A percentile compares a stretch with the other conserved stretches of the same genome.
These are phyloP conservation scores for Galerina sulciceps DNA, from an alignment of 768 basidiomycete genomes.

Conservation along the genomic window DNA sequence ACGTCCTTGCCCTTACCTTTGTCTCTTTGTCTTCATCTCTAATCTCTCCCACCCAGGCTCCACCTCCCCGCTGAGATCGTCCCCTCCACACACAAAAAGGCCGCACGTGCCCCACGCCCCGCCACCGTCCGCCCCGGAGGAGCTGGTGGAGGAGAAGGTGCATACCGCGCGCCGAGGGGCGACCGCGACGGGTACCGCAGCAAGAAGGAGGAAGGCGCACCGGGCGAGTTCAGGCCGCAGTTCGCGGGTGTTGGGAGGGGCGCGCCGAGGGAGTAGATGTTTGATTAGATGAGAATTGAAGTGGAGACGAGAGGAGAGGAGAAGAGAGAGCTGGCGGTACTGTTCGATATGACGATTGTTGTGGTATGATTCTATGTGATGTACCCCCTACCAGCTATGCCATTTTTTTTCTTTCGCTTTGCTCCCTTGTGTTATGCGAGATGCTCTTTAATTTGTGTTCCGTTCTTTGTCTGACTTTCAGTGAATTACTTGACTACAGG, in stretches of 20 bases:
- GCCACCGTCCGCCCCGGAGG: slow-evolving; percentile 73
- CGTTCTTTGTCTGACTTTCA: not conserved
- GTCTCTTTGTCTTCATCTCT: too few relatives aligned
- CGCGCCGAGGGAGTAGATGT: slow-evolving; percentile 69
- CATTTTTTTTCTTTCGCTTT: slow-evolving; percentile 21
- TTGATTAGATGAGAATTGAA: too few relatives aligned
- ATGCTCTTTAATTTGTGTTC: slow-evolving; percentile 7
- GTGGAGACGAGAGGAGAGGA: too few relatives aligned
- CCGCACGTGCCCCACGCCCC: slow-evolving; percentile 84
- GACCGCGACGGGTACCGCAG: slow-evolving; percentile 87
- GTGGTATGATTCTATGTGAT: slow-evolving; percentile 23
- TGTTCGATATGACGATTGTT: slow-evolving; percentile 21
- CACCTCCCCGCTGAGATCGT: slow-evolving; percentile 97
- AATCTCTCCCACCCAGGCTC: slow-evolving; percentile 57
- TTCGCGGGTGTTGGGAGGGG: slow-evolving; percentile 91
- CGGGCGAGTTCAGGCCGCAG: slow-evolving; percentile 87
- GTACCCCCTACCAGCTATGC: slow-evolving; percentile 25
- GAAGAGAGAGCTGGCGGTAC: slow-evolving; percentile 18
- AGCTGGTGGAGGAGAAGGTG: slow-evolving; percentile 63
- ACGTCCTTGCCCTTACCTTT: not conserved
- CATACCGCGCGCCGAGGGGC: slow-evolving; percentile 84
- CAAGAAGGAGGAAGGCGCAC: slow-evolving; percentile 89
- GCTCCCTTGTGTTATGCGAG: too few relatives aligned
- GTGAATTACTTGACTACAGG: too few relatives aligned
- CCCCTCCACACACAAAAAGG: slow-evolving; percentile 97